These are phyloP conservation scores for Xylariomycetidae sp. DNA, from an alignment of 2,329 filamentous ascomycete genomes.

Conservation along the genomic window DNA sequence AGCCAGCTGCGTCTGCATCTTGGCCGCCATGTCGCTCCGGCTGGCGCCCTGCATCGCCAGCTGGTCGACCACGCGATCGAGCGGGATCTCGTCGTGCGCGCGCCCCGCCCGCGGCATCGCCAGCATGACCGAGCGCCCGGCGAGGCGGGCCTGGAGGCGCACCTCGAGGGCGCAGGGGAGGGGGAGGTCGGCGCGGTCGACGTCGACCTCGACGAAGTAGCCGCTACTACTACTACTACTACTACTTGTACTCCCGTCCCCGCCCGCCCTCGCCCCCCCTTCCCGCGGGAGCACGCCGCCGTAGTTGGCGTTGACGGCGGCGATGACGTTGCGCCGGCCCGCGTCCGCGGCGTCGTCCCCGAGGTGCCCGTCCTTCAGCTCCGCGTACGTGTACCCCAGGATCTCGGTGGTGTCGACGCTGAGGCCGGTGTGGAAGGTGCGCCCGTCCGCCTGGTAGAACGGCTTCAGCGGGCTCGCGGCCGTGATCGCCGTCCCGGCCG, in stretches of 20 bases:
- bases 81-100: constrained; percentile 27
- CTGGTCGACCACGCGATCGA: constrained; percentile 14
- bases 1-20: constrained; percentile 9
- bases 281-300: constrained; percentile 11
- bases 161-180: constrained; percentile 32
- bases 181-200: constrained; percentile 31
- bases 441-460: constrained; percentile 36
- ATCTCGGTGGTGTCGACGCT: constrained; percentile 22
- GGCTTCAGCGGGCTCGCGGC: constrained; percentile 42
- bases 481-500: constrained; percentile 32
- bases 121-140: constrained; percentile 30
- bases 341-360: constrained; percentile 51
- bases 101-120: constrained; percentile 30
- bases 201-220: constrained; percentile 31
- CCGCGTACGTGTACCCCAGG: constrained; percentile 37
- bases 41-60: constrained; percentile 3
- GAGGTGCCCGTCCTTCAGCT: constrained; percentile 43
- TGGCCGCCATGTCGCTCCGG: constrained; percentile 3
- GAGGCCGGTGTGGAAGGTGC: constrained; percentile 37
- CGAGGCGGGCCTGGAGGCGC: constrained; percentile 21
- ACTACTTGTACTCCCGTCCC: background rate
- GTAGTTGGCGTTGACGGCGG: constrained; percentile 52
- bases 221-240: constrained; percentile 12
- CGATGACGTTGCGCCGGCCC: constrained; percentile 55
- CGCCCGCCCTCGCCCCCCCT: no score